phyloP scores from a whole-genome alignment of 106 monocot genomes.

The Dendrobium nobile region DNA sequence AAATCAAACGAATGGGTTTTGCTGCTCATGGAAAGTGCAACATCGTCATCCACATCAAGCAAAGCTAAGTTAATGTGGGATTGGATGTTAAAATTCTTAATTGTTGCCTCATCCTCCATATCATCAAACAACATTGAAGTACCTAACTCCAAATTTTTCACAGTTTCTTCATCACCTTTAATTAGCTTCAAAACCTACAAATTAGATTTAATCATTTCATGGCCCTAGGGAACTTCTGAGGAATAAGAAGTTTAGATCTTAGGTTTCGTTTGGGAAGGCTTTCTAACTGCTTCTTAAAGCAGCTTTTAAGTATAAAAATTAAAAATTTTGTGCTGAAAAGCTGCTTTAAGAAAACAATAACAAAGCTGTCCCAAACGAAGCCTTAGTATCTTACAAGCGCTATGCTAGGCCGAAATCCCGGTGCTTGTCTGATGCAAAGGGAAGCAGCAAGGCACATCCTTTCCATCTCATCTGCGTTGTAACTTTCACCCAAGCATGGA shows the following conservation, averaged over 20 bases:
- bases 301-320: too few species aligned
- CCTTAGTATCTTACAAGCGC: conserved; percentile 39
- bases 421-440: conserved; percentile 58
- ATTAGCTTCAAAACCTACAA: conserved; percentile 55
- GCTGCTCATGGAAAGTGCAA: conserved; percentile 42
- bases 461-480: conserved; percentile 40
- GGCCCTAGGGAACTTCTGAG: neutral
- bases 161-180: conserved; percentile 39
- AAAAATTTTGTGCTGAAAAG: too few species aligned
- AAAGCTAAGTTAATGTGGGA: conserved; percentile 84
- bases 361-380: too few species aligned
- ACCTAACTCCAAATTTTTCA: conserved; percentile 32
- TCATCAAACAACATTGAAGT: conserved; percentile 26
- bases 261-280: too few species aligned
- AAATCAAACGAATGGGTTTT: conserved; percentile 26
- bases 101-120: conserved; percentile 26
- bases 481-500: conserved; percentile 51
- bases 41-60: conserved; percentile 61
- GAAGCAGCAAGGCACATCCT: conserved; percentile 70
- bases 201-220: neutral
- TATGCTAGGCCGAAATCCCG: conserved; percentile 56
- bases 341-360: too few species aligned
- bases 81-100: conserved; percentile 36
- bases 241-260: neutral
- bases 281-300: too few species aligned